Conservation (phyloP, 2,329 filamentous ascomycete species). For the Fusarium phyllophilum region DNA sequence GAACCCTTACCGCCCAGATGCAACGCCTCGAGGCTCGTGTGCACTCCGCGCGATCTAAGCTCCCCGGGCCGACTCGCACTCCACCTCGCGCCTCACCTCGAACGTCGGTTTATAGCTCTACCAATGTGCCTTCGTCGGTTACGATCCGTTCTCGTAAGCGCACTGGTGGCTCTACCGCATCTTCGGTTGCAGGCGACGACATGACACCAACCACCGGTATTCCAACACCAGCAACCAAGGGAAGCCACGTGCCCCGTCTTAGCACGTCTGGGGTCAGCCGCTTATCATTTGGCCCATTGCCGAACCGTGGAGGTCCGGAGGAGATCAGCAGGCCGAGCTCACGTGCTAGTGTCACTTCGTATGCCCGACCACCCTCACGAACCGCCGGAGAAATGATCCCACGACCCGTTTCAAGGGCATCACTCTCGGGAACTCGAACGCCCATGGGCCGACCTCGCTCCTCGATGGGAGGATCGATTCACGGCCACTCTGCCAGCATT, state of each 20-base stretch:
- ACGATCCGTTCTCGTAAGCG: slow-evolving; percentile 78
- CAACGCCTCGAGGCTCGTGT: slow-evolving; percentile 94
- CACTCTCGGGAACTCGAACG: slow-evolving; percentile 68
- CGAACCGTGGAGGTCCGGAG: slow-evolving; percentile 62
- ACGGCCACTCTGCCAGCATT: slow-evolving; percentile 68
- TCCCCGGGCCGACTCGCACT: slow-evolving; percentile 82
- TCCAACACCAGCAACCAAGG: slow-evolving; percentile 50
- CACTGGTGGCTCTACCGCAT: slow-evolving; percentile 65
- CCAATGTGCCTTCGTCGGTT: slow-evolving; percentile 64
- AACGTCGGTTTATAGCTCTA: slow-evolving; percentile 52
- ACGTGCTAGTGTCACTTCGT: slow-evolving; percentile 70
- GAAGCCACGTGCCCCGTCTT: slow-evolving; percentile 66
- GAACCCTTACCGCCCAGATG: slow-evolving; percentile 95
- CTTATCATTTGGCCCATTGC: slow-evolving; percentile 70
- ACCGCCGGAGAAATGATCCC: slow-evolving; percentile 61
- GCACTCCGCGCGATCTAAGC: slow-evolving; percentile 88
- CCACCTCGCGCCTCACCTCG: slow-evolving; percentile 86
- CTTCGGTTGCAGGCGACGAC: slow-evolving; percentile 63
- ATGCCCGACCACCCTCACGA: slow-evolving; percentile 64
- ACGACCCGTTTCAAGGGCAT: slow-evolving; percentile 73
- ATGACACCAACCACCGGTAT: slow-evolving; percentile 59
- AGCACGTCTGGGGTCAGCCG: slow-evolving; percentile 71
- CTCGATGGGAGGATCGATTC: slow-evolving; percentile 72
- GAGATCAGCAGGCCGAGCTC: slow-evolving; percentile 73
- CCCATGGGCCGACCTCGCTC: slow-evolving; percentile 76